Evolutionary conservation across 495 filamentous ascomycete genomes (phyloP), one percentile per base, ranked within the genome.

Genomic region (Monascus purpureus): DNA sequence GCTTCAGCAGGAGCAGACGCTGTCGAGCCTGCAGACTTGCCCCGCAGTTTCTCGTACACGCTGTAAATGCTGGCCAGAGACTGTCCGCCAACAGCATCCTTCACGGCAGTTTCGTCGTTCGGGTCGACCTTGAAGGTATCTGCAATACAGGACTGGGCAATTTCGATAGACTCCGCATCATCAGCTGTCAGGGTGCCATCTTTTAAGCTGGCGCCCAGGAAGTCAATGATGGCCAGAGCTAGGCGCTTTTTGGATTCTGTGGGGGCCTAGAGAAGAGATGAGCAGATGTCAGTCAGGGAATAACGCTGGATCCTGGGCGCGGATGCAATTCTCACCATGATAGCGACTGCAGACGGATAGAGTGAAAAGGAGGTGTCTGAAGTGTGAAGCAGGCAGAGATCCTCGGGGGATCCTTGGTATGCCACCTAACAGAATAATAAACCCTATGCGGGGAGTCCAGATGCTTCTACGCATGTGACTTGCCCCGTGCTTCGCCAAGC

Each of bases 81-180:
- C 60, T 94, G 84, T 41, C 72, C 65, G 47, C 81, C 86, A 41
- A 90, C 53, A 40, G 87, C 86, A 43, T 78, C 72, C 38, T 72
- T 63, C 34, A 87, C 63, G 41, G 84, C 79, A 35, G 74, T 62
- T 41, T 69, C 59, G 59, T 93, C 75, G 38, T 68, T 57, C 12
- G 85, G 77, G 65, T 96, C 85, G 38, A 97, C 81, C 52, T 85
- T 81, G 72, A 95, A 97, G 48, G 77, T 77, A 48, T 95, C 88
- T 32, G 77, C 72, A 56, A 97, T 97, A 64, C 86, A 95, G 55
- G 82, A 80, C 49, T 76, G 68, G 35, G 90, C 90, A 20, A 96
- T 77, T 43, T 96, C 88, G 49, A 97, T 80, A 31, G 75, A 81
- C 51, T 96, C 90, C 37, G 73, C 67, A 50, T 97, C 90, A 29